Base-by-base conservation (phyloP, 371 early-diverging fungal genomes). In the Mucor sp. region DNA sequence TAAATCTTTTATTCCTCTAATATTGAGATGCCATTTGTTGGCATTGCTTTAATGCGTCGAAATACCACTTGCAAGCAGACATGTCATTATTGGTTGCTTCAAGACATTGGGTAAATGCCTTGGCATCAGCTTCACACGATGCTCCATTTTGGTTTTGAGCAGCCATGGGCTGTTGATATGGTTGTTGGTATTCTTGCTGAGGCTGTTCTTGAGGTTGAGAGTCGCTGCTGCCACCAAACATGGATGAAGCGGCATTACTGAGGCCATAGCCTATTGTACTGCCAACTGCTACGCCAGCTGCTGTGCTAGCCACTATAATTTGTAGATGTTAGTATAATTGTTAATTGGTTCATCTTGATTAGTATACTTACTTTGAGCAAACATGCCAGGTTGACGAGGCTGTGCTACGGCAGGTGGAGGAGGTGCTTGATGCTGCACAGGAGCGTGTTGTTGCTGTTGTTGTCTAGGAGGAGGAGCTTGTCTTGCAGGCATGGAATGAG, bases 231-330 rank as follows among this genome's bases (percentile, higher is more conserved):
- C 95, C 94, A 44, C 89, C 70, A 71, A 94, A 92, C 71, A 91
- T 62, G 44, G 88, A 79, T n/a, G 91, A 85, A 60, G 94, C 76
- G 58, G 93, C 94, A 66, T 78, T 80, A 56, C 84, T 88, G 58
- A 92, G 69, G 12, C 85, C 84, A 67, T 91, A 91, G 41, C 92
- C 94, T n/a, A 91, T 87, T 23, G 94, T 87, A 28, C 87, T 87
- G 66, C 96, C 97, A n/a, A 95, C 91, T 55, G 96, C 97, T 37
- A 96, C 95, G 78, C 95, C 95, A 53, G 93, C 97, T 23, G 95
- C 97, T 17, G 95, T 96, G 27, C 93, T 79, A 15, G 95, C 96
- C 93, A 94, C 78, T 77, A 60, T 66, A 47, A 6, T 35, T 21
- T 47, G 23, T 47, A 19, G 8, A 47, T 21, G 8, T 47, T 21